Base-by-base conservation (phyloP, 306 rosid species). In the cucumber (Cucumis sativus) region DNA sequence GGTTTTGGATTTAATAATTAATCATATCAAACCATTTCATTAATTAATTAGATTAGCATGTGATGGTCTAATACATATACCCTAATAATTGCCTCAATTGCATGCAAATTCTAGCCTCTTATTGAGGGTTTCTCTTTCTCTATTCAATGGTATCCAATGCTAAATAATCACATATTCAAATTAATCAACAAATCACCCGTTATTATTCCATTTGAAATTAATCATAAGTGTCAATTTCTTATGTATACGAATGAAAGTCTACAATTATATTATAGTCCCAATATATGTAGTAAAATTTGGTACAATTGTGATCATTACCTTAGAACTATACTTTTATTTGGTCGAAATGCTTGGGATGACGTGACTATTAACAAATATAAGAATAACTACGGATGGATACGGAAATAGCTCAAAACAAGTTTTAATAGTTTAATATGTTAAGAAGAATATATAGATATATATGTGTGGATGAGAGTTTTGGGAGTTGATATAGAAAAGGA, bases 41-140 rank as follows among this genome's bases (percentile, higher is more conserved):
- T 30, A 77, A 76, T 70, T 12, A 52, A 43, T 56, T 71, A 52
- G 33, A 63, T 43, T 40, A 70, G 71, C 83, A 79, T 77, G 83
- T 76, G 83, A 80, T 55, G 77, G 43, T 76, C 51, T 39, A 60
- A 18, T 70, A 59, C 49, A 59, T 47, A 9, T 71, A 49, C 25
- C 63, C 73, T 25, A 65, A 54, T 70, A 70, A 70, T 70, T 70
- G 76, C 58, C n/a, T 70, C 39, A 70, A 23, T 25, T 70, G 25
- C 40, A 47, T 45, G 37, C 37, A 43, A 45, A 69, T 43, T 69
- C 13, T 10, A 1, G 5, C 18, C 35, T 2, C 35, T 68, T 10
- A 68, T 68, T 68, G 14, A 3, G 55, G 55, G 74, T 43, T 45
- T 69, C 57, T 12, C 7, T 43, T 45, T 69, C 39, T 12, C 7